Evolutionary conservation across 2,329 filamentous ascomycete genomes (phyloP).

Genomic region (Phyllosticta paracitricarpa): DNA sequence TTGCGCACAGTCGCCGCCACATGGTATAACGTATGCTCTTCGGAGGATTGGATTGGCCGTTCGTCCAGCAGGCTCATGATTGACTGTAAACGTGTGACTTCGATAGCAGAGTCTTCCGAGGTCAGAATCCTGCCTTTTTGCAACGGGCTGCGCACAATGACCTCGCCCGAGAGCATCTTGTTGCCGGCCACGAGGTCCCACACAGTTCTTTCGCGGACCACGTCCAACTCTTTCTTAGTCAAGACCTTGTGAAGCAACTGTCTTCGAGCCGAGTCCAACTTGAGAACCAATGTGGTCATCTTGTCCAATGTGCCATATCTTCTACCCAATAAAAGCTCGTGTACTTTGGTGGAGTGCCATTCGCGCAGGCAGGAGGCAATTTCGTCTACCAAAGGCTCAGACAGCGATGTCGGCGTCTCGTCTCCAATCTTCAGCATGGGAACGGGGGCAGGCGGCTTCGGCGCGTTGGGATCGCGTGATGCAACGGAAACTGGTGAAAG

Average conservation of each 20-base stretch:
- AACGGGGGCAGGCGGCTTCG: constrained; percentile 81
- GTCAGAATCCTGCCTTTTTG: constrained; percentile 79
- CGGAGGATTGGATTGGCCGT: constrained; percentile 57
- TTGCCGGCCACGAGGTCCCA: constrained; percentile 94
- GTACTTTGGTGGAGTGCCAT: constrained; percentile 96
- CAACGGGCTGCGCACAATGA: constrained; percentile 84
- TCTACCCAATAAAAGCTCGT: constrained; percentile 75
- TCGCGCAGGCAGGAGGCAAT: constrained; percentile 93
- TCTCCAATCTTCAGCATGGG: constrained; percentile 97
- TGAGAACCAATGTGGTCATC: constrained; percentile 68
- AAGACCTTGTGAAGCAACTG: constrained; percentile 92
- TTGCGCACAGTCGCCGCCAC: constrained; percentile 75
- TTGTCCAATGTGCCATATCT: constrained; percentile 74
- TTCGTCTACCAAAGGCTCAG: constrained; percentile 91
- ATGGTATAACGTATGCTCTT: constrained; percentile 68
- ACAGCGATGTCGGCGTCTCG: constrained; percentile 80
- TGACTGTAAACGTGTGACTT: constrained; percentile 83
- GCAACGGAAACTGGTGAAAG: constrained; percentile 28
- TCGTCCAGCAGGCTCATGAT: constrained; percentile 90
- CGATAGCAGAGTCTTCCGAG: constrained; percentile 84
- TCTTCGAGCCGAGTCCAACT: constrained; percentile 74
- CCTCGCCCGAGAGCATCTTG: constrained; percentile 84
- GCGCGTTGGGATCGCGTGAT: constrained; percentile 53
- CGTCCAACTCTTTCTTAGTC: constrained; percentile 72
- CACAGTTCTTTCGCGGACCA: constrained; percentile 76